A percentile compares a stretch with the other conserved stretches of the same genome.
phyloP scores from a whole-genome alignment of 2,329 filamentous ascomycete genomes.

The Aureobasidium pullulans region DNA sequence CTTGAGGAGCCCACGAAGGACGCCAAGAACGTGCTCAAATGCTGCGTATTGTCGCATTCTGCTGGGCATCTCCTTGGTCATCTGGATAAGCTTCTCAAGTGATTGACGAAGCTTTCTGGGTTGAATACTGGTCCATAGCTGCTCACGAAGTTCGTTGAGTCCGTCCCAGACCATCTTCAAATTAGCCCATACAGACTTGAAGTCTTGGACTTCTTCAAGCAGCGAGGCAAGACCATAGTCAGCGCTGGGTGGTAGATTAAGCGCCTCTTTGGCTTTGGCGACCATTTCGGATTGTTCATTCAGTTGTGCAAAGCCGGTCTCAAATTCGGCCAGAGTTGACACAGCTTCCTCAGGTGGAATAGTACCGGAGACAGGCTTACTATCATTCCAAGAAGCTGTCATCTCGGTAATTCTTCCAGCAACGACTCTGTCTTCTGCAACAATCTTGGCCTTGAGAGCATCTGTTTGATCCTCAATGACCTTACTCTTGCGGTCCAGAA shows the following conservation, averaged over 20 bases:
- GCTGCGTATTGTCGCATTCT: constrained; percentile 98
- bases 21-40: constrained; percentile 96
- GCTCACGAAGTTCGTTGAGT: constrained; percentile 86
- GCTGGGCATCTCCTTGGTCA: constrained; percentile 98
- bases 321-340: constrained; percentile 72
- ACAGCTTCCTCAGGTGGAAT: constrained; percentile 87
- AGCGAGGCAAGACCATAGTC: constrained; percentile 79
- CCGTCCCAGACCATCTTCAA: constrained; percentile 95
- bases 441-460: constrained; percentile 87
- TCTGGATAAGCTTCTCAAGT: constrained; percentile 88
- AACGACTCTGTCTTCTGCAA: constrained; percentile 86
- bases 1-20: constrained; percentile 80
- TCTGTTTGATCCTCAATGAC: constrained; percentile 96
- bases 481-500: constrained; percentile 85
- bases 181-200: constrained; percentile 96
- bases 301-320: constrained; percentile 74
- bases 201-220: constrained; percentile 94
- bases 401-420: constrained; percentile 82
- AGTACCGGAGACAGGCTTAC: constrained; percentile 93
- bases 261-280: constrained; percentile 89
- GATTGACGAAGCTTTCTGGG: constrained; percentile 85
- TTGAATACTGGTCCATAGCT: constrained; percentile 90
- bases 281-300: constrained; percentile 90
- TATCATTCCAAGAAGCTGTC: constrained; percentile 81
- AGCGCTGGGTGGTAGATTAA: constrained; percentile 74